A percentile compares a stretch with the other conserved stretches of the same genome.
Conservation (phyloP, 192 early-diverging fungal species). For the Glomus cerebriforme region DNA sequence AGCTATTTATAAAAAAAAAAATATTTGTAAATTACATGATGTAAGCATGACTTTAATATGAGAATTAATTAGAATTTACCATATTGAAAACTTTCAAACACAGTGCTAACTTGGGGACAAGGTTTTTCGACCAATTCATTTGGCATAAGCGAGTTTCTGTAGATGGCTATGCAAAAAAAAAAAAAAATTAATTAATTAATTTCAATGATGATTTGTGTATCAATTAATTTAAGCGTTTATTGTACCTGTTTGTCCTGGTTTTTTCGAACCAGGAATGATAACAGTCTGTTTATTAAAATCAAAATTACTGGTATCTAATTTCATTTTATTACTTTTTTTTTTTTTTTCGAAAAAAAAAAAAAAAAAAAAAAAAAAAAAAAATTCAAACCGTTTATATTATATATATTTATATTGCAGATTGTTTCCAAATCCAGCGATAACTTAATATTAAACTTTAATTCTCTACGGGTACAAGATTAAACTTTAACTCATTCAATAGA, state of each 20-base stretch:
- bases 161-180: constrained; percentile 33
- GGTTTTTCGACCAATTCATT: constrained; percentile 37
- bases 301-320: background rate
- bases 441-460: no score
- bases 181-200: background rate
- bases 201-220: no score
- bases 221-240: no score
- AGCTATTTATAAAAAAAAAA: constrained; percentile 31
- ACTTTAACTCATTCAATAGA: no score
- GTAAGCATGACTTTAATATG: background rate
- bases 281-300: constrained; percentile 38
- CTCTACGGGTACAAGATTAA: no score
- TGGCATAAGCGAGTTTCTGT: constrained; percentile 35
- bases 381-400: no score
- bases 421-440: no score
- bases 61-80: constrained; percentile 5
- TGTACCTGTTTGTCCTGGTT: constrained; percentile 53
- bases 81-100: constrained; percentile 40
- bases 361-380: background rate
- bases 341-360: background rate
- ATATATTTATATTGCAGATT: no score
- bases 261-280: constrained; percentile 49
- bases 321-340: background rate
- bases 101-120: constrained; percentile 37
- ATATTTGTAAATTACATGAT: background rate